These are phyloP conservation scores for Macrotyloma uniflorum DNA, from an alignment of 306 rosid species.

Conservation along the genomic window DNA sequence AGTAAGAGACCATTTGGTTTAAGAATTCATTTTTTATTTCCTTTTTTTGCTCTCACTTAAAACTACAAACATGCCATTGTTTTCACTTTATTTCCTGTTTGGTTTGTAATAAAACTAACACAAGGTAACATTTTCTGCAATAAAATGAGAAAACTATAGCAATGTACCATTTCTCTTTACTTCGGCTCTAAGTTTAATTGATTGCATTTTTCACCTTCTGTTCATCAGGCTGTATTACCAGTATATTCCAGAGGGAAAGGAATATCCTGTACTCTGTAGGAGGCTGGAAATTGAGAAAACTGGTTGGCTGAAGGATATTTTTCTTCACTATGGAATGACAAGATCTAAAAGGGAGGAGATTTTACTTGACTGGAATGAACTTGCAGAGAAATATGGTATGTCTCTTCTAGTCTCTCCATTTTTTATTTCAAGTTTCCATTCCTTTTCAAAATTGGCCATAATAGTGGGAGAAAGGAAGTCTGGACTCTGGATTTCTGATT, in stretches of 20 bases:
- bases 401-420: constrained; percentile 7
- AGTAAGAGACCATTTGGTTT: neutral
- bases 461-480: neutral
- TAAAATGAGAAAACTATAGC: neutral
- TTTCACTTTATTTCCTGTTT: neutral
- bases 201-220: neutral
- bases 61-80: neutral
- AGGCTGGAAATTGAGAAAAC: constrained; percentile 44
- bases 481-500: neutral
- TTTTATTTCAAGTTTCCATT: constrained; percentile 10
- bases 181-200: neutral
- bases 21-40: too few relatives aligned
- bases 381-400: constrained; percentile 77
- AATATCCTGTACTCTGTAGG: constrained; percentile 84
- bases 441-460: neutral
- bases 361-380: constrained; percentile 93
- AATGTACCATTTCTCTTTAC: neutral
- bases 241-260: constrained; percentile 89
- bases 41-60: too few relatives aligned
- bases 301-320: constrained; percentile 52
- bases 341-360: constrained; percentile 54
- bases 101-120: neutral
- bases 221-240: constrained; percentile 85
- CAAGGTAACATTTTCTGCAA: neutral
- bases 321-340: constrained; percentile 40